Percentiles rank a stretch among this genome's conserved stretches.
phyloP scores from a whole-genome alignment of 1,284 basidiomycete genomes.

The Inonotus hispidus region DNA sequence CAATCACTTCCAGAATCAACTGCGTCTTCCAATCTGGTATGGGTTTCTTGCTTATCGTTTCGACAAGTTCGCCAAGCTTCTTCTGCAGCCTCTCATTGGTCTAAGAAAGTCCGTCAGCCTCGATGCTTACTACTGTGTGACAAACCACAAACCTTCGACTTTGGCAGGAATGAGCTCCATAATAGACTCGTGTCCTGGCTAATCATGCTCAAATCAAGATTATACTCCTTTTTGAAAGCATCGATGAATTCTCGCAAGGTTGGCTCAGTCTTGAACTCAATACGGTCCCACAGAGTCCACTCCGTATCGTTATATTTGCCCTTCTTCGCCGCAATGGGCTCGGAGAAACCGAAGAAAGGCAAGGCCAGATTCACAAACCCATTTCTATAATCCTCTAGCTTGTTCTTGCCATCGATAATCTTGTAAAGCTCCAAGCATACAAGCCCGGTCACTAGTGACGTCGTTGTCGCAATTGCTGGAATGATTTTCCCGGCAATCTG shows the following conservation, averaged over 20 bases:
- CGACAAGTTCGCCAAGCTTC: constrained; percentile 89
- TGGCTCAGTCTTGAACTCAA: constrained; percentile 88
- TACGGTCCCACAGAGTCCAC: constrained; percentile 99
- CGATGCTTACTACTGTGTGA: not conserved
- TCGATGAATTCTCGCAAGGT: constrained; percentile 83
- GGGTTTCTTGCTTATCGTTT: constrained; percentile 91
- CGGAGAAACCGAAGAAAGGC: constrained; percentile 99
- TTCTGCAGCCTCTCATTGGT: constrained; percentile 83
- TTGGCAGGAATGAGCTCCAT: constrained; percentile 89
- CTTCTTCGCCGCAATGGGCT: constrained; percentile 92
- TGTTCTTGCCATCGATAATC: constrained; percentile 93
- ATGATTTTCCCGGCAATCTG: constrained; percentile 99
- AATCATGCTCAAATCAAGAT: constrained; percentile 92
- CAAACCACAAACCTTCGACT: constrained; percentile 69
- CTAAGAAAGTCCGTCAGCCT: constrained; percentile 34
- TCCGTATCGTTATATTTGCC: constrained; percentile 82
- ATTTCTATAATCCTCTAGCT: constrained; percentile 96
- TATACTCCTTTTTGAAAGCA: constrained; percentile 83
- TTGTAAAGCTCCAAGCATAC: constrained; percentile 98
- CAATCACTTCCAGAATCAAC: constrained; percentile 93
- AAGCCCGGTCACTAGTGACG: constrained; percentile 90
- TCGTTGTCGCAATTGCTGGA: constrained; percentile 98
- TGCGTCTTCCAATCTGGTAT: constrained; percentile 77
- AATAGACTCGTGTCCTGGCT: constrained; percentile 97
- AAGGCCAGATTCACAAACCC: constrained; percentile 97